phyloP scores from a whole-genome alignment of 2,329 filamentous ascomycete genomes.

The Trichoderma pleuroti region DNA sequence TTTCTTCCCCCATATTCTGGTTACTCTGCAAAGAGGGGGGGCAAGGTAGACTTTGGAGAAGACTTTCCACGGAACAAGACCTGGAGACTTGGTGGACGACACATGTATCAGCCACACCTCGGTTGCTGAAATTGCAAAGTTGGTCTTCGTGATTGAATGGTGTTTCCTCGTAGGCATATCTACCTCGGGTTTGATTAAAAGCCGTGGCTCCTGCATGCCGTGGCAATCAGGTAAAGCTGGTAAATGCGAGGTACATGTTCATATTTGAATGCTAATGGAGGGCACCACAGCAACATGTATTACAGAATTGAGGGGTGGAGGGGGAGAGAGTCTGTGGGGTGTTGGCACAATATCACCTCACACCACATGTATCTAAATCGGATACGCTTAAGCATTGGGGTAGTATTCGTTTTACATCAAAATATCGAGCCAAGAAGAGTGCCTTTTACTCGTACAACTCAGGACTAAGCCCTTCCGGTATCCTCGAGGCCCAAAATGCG shows the following conservation, averaged over 20 bases:
- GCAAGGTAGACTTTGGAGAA: neutral
- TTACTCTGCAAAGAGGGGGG: neutral
- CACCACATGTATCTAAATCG: neutral
- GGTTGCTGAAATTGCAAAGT: neutral
- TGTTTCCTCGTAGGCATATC: neutral
- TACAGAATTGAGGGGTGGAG: neutral
- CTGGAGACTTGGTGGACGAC: neutral
- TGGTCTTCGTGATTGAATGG: neutral
- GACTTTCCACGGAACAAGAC: neutral
- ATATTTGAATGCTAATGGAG: neutral
- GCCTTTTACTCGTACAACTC: neutral
- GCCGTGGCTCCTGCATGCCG: neutral
- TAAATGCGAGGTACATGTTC: neutral
- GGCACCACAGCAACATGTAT: neutral
- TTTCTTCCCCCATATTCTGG: neutral
- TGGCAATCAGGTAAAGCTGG: neutral
- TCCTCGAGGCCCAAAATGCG: neutral
- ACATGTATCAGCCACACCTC: neutral
- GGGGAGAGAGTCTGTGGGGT: neutral
- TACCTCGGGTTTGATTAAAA: neutral
- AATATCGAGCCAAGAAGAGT: neutral
- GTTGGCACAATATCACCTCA: neutral
- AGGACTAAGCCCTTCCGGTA: neutral
- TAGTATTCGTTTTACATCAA: neutral
- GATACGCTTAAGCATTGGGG: neutral